Evolutionary conservation across 2,329 filamentous ascomycete genomes (phyloP), one percentile per base, ranked within the genome.

Genomic region (Talaromyces sp.): DNA sequence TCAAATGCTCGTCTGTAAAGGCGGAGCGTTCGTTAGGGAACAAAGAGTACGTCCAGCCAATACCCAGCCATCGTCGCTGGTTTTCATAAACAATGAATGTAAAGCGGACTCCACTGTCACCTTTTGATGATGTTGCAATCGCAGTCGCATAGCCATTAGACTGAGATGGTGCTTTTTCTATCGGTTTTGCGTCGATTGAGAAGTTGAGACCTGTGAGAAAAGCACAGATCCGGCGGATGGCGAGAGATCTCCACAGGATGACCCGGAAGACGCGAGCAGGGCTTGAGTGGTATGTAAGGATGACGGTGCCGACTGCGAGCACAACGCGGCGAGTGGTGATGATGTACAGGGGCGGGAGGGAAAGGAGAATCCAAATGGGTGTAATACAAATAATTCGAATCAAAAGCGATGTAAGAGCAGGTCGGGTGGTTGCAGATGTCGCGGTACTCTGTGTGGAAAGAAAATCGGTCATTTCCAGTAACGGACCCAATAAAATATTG

Each of bases 81-180:
- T 99, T 99, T 73, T 99, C 94, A 69, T 92, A 97, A 2, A 99
- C 82, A 54, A 94, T 92, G 64, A 99, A 99, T 0, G 94, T 99
- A 70, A 99, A 99, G 51, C 92, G 90, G 14, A 99, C 90, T 1
- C 92, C 92, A 0, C 91, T 85, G 4, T 89, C 88, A 64, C 74
- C 68, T 63, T 78, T 72, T 57, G 68, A 72, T 21, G 80, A 79
- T 12, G 80, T 79, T 17, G 79, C 77, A 32, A 82, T 75, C 57
- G 80, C 78, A 31, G 80, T 75, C 1, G 74, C 73, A 65, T 76
- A 77, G 43, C 80, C 78, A 60, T 80, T 77, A 54, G 72, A 72
- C 67, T 76, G 67, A 58, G 65, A 61, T 10, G 65, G 61, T 43
- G 51, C 54, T 56, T 63, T 43, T n/a, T 53, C 48, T 17, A 61